Evolutionary conservation across 1,284 basidiomycete species (phyloP), one percentile per base, ranked within the genome.

Genomic region (Anthracocystis walkeri): DNA sequence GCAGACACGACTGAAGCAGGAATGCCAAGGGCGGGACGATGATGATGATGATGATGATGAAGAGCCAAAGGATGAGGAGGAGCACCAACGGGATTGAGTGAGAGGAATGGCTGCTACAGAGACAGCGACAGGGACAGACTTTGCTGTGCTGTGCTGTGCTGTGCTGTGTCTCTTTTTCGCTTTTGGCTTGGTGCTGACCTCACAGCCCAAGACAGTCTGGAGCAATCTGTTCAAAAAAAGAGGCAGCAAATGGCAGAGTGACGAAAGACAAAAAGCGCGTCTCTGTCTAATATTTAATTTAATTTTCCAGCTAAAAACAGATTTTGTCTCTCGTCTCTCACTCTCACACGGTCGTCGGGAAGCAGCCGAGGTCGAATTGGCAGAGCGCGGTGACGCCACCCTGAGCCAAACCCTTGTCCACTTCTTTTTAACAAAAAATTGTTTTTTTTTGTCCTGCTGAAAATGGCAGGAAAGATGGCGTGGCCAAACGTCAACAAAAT

Each of bases 121-220:
- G 3, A 11, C 6, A 35, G 33, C 11, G 33, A 35, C 33, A 35
- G 11, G 7, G 5, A 5, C 14, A 38, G 35, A 38, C 35, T 38
- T 11, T 16, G 35, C 35, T 38, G 35, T 38, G 35, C 33, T 35
- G 18, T 41, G 40, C 40, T 20, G 40, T 7, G 14, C 23, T 45
- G 23, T 16, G 44, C 44, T 45, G 44, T 45, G 44, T 12, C 33
- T 7, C 33, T 33, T 12, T 33, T 29, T 29, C 29, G 29, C 33
- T 12, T 33, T 33, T 33, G 33, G 33, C 33, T 46, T 46, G n/a
- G n/a, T 46, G n/a, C 45, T 7, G 23, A 46, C 23, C 45, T 25
- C 27, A 48, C 46, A 29, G 46, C 27, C 16, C 46, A 48, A 48
- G 46, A 11, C 46, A n/a, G 14, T 48, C 46, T 48, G 46, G 46